Evolutionary conservation across 2,329 filamentous ascomycete genomes (phyloP), one percentile per base, ranked within the genome.

Genomic region (Didymella keratinophila): DNA sequence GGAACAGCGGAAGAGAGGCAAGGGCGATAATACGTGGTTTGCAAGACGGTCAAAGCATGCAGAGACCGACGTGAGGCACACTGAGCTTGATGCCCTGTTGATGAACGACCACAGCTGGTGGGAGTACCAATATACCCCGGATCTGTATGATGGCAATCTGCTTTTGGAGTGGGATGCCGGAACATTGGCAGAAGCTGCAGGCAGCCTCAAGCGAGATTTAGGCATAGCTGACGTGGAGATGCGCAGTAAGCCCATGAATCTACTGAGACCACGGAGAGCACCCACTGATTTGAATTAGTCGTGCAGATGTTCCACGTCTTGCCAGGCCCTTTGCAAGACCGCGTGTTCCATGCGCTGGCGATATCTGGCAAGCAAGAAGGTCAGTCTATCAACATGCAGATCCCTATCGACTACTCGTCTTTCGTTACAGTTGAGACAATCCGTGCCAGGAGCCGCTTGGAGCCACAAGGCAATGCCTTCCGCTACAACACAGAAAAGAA

Each of bases 261-360:
- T 45, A 23, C 32, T 8, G 32, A 27, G 16, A 4, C n/a, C 28
- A 44, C 30, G 37, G 5, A 46, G 32, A 32, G 30, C 10, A 16
- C 45, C 21, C 14, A 34, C 41, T 48, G 6, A 43, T 30, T 18
- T 34, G 68, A 16, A 10, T 3, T 10, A 65, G 78, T 90, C 21
- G 83, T 84, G 61, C 87, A 91, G 77, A 89, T 90, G 81, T 83
- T 83, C 54, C 89, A 92, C 72, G 80, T 80, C 44, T 81, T 92
- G 32, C 83, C 66, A 4, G 60, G 80, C 3, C 81, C 86, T n/a
- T 78, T 92, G 8, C 81, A 82, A 57, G 83, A 87, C 62, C 86
- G 90, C 48, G 83, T 85, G 2, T 93, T 92, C 65, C 83, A 87
- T 16, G 86, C 89, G 2, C 72, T 92, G 48, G 85, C 91, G 70